Evolutionary conservation across 1,284 basidiomycete species (phyloP), one percentile per base, ranked within the genome.

Genomic region (Ustilago sp.): DNA sequence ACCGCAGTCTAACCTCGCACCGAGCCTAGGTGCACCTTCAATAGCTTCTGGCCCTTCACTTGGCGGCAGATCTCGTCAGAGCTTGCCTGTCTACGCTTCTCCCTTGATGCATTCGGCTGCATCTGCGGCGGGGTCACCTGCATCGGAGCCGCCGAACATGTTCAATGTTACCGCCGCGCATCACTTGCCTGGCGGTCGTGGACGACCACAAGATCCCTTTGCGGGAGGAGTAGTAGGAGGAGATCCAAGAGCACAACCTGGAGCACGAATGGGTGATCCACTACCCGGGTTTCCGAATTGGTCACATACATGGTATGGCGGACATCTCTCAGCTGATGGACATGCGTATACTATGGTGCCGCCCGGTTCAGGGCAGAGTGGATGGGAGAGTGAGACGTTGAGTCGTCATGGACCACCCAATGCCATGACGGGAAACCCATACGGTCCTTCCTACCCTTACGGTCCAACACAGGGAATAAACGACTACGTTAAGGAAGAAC

Each of bases 341-440:
- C 80, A 82, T 47, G 81, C 81, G 28, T 83, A 82, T 47, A 83
- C 81, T 13, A 77, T 66, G 62, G 74, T 81, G 0, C 65, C 70
- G 2, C 81, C 78, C 15, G 65, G 55, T 19, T 74, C 70, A 9
- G 75, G 71, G 43, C 69, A 79, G 52, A 78, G 70, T 38, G 80
- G 80, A 34, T 83, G 81, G 81, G 81, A 83, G 68, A 78, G 72
- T 48, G 81, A 81, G 45, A 76, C 78, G 23, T 53, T 81, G 6
- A 73, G 75, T 31, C 62, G 67, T 6, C 31, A 54, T n/a, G 61
- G 59, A 3, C 47, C 39, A 3, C 52, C 51, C 13, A 45, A 52
- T 5, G 4, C 38, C 11, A 11, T 39, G 9, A 50, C 43, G 6
- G 34, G 12, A 13, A 41, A 59, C 12, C 38, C 54, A 2, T 75